Conservation (phyloP, 345 rosid species). For the Heritiera fomes region DNA sequence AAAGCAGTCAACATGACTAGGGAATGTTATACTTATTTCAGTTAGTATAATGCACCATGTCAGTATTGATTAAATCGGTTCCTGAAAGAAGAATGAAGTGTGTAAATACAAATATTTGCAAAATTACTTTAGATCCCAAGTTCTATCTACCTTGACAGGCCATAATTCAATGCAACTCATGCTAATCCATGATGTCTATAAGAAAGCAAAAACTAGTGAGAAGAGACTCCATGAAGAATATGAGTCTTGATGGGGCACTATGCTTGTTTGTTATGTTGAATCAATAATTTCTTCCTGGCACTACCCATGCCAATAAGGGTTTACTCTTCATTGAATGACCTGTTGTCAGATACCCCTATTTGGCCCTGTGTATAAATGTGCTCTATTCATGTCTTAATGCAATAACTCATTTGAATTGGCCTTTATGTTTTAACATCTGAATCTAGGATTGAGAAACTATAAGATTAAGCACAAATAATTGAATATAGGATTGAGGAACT, state of each 20-base stretch:
- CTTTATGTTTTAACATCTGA: background rate
- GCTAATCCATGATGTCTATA: background rate
- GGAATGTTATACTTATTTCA: background rate
- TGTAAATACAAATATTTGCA: background rate
- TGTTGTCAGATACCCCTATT: background rate
- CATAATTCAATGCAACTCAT: background rate
- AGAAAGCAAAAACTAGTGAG: constrained; percentile 11
- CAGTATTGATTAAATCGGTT: background rate
- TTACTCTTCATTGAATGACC: background rate
- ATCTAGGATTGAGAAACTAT: constrained; percentile 5
- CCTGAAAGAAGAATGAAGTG: background rate
- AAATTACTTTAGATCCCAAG: background rate
- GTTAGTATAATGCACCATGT: background rate
- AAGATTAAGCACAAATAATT: background rate
- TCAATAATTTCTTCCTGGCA: background rate
- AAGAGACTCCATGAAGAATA: background rate
- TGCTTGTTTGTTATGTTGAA: background rate
- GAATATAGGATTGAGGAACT: background rate
- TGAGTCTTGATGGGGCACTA: background rate
- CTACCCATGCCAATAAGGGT: background rate
- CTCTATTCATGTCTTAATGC: background rate
- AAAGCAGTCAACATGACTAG: background rate
- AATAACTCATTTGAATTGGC: constrained; percentile 1
- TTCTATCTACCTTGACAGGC: background rate
- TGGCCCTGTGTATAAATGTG: background rate